phyloP scores from a whole-genome alignment of 805 yeast species.

The Metschnikowia borealis region DNA sequence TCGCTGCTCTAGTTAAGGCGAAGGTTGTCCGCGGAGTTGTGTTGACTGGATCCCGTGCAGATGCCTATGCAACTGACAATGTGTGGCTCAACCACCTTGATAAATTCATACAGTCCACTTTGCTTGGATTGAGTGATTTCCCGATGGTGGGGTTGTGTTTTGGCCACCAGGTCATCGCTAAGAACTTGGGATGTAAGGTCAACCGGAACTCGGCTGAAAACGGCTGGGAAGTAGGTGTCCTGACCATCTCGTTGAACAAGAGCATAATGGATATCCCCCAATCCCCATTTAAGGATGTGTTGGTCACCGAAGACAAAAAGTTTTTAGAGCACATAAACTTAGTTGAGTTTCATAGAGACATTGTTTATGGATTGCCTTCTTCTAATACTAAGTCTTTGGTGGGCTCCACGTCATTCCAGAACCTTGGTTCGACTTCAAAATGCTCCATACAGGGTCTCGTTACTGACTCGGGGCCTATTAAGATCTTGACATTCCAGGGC shows the following conservation, averaged over 20 bases:
- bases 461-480: conserved; percentile 38
- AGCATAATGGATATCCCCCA: conserved; percentile 27
- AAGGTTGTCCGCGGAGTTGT: conserved; percentile 39
- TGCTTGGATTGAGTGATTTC: conserved; percentile 22
- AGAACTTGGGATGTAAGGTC: conserved; percentile 60
- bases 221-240: conserved; percentile 75
- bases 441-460: conserved; percentile 68
- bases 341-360: conserved; percentile 37
- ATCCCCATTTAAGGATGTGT: conserved; percentile 22
- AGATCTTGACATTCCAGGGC: conserved; percentile 73
- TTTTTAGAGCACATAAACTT: conserved; percentile 41
- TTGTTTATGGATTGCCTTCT: conserved; percentile 37
- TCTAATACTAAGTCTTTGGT: conserved; percentile 21
- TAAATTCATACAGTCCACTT: conserved; percentile 25
- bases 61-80: conserved; percentile 37
- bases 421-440: conserved; percentile 49
- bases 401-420: conserved; percentile 24
- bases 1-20: conserved; percentile 23
- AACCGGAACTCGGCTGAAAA: conserved; percentile 43
- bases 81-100: conserved; percentile 42
- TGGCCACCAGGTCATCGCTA: conserved; percentile 78
- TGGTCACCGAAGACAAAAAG: conserved; percentile 50
- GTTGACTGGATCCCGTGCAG: conserved; percentile 51
- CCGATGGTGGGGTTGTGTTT: conserved; percentile 75
- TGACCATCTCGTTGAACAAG: conserved; percentile 45